Conservation (phyloP, 148 eudicot genomes). For the Vaccinium darrowii region DNA sequence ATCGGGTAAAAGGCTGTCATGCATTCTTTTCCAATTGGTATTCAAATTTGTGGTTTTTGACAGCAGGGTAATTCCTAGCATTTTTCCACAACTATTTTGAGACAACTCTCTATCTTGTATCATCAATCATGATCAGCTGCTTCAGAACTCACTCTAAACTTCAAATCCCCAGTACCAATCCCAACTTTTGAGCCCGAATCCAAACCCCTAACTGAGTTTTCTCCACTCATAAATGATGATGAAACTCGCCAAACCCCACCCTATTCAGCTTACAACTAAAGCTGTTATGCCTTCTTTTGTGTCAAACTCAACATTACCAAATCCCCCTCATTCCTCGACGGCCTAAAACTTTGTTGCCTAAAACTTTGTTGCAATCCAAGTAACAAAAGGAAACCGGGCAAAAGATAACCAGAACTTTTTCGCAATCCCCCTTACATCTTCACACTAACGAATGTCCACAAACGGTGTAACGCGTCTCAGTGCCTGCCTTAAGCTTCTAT, state of each 20-base stretch:
- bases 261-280: conserved; percentile 56
- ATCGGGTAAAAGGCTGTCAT: no score
- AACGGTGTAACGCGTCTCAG: neutral
- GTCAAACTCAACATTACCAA: conserved; percentile 70
- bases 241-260: conserved; percentile 7
- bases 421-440: neutral
- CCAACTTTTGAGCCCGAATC: conserved; percentile 22
- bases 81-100: no score
- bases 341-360: conserved; percentile 68
- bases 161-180: conserved; percentile 14
- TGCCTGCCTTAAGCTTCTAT: neutral
- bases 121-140: conserved; percentile 14
- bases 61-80: no score
- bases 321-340: conserved; percentile 89
- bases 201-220: conserved; percentile 12
- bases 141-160: conserved; percentile 19
- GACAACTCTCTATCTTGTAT: no score
- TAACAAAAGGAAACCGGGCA: conserved; percentile 54
- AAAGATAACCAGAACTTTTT: conserved; percentile 8
- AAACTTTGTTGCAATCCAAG: conserved; percentile 75
- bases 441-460: neutral
- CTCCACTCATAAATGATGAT: neutral
- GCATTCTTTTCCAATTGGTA: no score
- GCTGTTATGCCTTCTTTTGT: conserved; percentile 63
- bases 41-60: no score